Percentiles rank a stretch among this genome's conserved stretches.
These are phyloP conservation scores for Serendipita vermifera DNA, from an alignment of 768 basidiomycete genomes.

Conservation along the genomic window DNA sequence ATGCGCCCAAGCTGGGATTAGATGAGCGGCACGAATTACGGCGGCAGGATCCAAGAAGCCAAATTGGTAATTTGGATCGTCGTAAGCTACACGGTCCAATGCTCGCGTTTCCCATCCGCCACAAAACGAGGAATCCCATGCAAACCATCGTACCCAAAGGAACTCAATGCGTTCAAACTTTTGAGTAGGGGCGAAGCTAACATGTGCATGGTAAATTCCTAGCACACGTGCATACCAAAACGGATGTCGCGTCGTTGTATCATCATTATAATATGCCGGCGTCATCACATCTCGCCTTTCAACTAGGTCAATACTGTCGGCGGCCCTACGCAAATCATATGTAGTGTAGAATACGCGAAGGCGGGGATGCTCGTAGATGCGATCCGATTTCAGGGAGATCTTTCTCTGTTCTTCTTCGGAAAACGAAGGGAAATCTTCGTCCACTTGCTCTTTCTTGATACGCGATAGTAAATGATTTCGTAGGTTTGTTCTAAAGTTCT, in stretches of 20 bases:
- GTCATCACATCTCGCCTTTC: constrained; percentile 29
- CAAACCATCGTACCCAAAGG: constrained; percentile 32
- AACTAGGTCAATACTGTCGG: constrained; percentile 31
- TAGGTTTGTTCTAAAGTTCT: too few species aligned
- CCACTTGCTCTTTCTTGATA: constrained; percentile 17
- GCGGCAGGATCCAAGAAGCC: constrained; percentile 34
- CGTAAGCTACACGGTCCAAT: constrained; percentile 28
- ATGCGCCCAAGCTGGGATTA: constrained; percentile 30
- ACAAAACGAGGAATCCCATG: constrained; percentile 18
- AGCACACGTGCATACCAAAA: constrained; percentile 27
- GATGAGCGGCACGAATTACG: constrained; percentile 30
- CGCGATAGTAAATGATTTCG: constrained; percentile 23
- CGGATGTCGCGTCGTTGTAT: constrained; percentile 18
- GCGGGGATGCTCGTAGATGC: constrained; percentile 6
- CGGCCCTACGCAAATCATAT: constrained; percentile 29
- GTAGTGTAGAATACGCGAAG: constrained; percentile 30
- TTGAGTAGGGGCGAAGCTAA: constrained; percentile 11
- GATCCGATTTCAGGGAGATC: neutral
- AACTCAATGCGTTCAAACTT: constrained; percentile 24
- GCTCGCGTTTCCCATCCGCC: constrained; percentile 21
- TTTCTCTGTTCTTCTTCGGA: neutral
- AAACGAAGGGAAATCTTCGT: constrained; percentile 21
- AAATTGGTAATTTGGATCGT: constrained; percentile 24
- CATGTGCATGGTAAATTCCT: constrained; percentile 23
- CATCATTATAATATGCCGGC: constrained; percentile 15